These are phyloP conservation scores for Cladochytrium tenue DNA, from an alignment of 371 early-diverging fungal species.

Conservation along the genomic window DNA sequence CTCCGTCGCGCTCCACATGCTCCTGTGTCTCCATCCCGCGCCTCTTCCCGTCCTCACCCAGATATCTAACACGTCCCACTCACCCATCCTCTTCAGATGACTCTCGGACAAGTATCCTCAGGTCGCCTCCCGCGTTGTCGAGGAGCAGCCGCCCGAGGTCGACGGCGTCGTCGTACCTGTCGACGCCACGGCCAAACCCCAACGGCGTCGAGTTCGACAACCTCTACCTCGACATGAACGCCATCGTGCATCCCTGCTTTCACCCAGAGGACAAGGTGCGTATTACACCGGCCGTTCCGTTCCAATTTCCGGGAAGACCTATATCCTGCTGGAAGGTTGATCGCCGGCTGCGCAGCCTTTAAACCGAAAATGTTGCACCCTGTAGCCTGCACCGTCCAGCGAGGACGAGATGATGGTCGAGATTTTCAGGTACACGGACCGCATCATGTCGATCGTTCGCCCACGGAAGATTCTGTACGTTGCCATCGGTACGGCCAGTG, in stretches of 20 bases:
- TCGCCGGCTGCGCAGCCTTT: too few relatives aligned
- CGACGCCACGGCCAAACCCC: slow-evolving; percentile 89
- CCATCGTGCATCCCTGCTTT: slow-evolving; percentile 98
- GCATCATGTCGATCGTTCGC: slow-evolving; percentile 85
- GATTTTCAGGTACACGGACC: slow-evolving; percentile 94
- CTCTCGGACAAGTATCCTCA: slow-evolving; percentile 93
- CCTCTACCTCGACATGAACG: slow-evolving; percentile 99
- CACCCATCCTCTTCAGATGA: slow-evolving; percentile 80
- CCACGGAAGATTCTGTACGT: slow-evolving; percentile 95
- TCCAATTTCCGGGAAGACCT: too few relatives aligned
- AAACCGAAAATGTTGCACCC: neutral
- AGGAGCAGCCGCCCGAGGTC: slow-evolving; percentile 69
- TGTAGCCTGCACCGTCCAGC: slow-evolving; percentile 85
- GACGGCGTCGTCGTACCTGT: slow-evolving; percentile 78
- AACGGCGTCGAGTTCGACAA: slow-evolving; percentile 94
- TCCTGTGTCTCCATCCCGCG: neutral
- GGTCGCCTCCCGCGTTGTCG: slow-evolving; percentile 75
- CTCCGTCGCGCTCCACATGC: neutral
- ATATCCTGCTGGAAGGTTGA: too few relatives aligned
- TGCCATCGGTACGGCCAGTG: slow-evolving; percentile 75
- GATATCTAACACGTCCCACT: too few relatives aligned
- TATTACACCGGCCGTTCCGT: too few relatives aligned
- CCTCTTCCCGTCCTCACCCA: neutral
- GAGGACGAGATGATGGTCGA: slow-evolving; percentile 94
- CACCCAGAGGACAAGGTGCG: slow-evolving; percentile 85